A percentile compares a stretch with the other conserved stretches of the same genome.
These are phyloP conservation scores for Salix udensis DNA, from an alignment of 345 rosid species.

Conservation along the genomic window DNA sequence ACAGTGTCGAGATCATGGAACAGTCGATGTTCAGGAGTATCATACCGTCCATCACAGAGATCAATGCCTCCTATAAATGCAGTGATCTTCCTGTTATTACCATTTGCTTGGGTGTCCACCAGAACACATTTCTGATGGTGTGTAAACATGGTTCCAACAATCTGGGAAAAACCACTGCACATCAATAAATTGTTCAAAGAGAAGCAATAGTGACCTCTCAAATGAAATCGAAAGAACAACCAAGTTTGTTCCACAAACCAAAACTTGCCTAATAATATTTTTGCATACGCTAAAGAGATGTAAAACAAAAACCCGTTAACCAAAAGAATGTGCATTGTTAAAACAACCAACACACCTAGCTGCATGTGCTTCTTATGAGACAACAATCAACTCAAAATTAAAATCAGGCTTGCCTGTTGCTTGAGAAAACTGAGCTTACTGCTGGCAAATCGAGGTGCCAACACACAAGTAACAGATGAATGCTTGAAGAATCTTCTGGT, in stretches of 20 bases:
- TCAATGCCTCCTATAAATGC: slow-evolving; percentile 93
- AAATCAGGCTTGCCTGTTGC: slow-evolving; percentile 40
- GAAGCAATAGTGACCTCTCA: not conserved
- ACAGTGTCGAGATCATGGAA: slow-evolving; percentile 45
- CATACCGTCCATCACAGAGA: slow-evolving; percentile 97
- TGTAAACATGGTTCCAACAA: slow-evolving; percentile 85
- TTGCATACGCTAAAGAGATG: not conserved
- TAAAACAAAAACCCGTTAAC: not conserved
- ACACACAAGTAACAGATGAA: slow-evolving; percentile 91
- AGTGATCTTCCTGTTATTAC: slow-evolving; percentile 70
- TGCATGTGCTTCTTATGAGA: not conserved
- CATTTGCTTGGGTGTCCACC: slow-evolving; percentile 80
- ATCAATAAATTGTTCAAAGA: slow-evolving; percentile 13
- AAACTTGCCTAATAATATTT: not conserved
- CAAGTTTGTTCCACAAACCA: not conserved
- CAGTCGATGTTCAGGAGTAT: slow-evolving; percentile 84
- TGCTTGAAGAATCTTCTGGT: slow-evolving; percentile 84
- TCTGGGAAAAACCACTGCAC: slow-evolving; percentile 34
- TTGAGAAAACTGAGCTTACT: slow-evolving; percentile 74
- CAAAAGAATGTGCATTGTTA: not conserved
- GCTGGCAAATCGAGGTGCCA: slow-evolving; percentile 85
- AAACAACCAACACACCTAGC: not conserved
- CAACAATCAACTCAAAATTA: not conserved
- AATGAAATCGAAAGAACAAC: not conserved
- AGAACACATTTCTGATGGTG: slow-evolving; percentile 93